Evolutionary conservation across 768 basidiomycete genomes (phyloP).

Genomic region (Dioszegia crocea): DNA sequence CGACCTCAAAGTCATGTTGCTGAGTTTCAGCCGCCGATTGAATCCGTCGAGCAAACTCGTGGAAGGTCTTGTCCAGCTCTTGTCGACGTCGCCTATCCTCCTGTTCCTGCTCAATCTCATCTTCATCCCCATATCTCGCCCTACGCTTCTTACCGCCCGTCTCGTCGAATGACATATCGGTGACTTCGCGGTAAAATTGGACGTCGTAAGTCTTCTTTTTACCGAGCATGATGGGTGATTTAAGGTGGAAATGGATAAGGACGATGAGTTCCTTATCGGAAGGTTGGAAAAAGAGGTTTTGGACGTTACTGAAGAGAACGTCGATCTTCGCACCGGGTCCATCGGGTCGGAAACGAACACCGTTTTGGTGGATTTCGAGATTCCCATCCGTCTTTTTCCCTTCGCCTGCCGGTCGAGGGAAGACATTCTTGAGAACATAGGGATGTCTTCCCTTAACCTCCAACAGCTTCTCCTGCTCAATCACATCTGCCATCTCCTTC

Average conservation of each 20-base stretch:
- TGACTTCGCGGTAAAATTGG: slow-evolving; percentile 96
- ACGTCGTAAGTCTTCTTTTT: slow-evolving; percentile 98
- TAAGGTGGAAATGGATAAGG: slow-evolving; percentile 88
- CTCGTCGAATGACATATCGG: slow-evolving; percentile 96
- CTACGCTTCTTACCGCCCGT: slow-evolving; percentile 98
- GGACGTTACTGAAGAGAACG: slow-evolving; percentile 64
- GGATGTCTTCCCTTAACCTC: slow-evolving; percentile 81
- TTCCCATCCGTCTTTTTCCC: slow-evolving; percentile 91
- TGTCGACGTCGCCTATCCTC: slow-evolving; percentile 87
- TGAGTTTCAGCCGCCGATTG: slow-evolving; percentile 78
- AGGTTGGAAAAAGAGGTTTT: slow-evolving; percentile 98
- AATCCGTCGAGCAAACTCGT: slow-evolving; percentile 84
- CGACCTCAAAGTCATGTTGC: slow-evolving; percentile 80
- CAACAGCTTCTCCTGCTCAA: slow-evolving; percentile 84
- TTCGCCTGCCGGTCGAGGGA: slow-evolving; percentile 87
- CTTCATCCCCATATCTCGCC: slow-evolving; percentile 94
- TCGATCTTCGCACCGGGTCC: slow-evolving; percentile 57
- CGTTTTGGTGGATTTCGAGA: slow-evolving; percentile 96
- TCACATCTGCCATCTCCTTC: slow-evolving; percentile 96
- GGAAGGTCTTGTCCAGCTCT: slow-evolving; percentile 88
- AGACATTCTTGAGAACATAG: slow-evolving; percentile 80
- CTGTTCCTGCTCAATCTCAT: slow-evolving; percentile 98
- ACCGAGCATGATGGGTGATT: slow-evolving; percentile 94
- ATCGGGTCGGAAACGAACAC: slow-evolving; percentile 67
- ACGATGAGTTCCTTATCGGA: slow-evolving; percentile 94